Evolutionary conservation across 345 rosid species (phyloP), one percentile per base, ranked within the genome.

Genomic region (Lepidium africanum): DNA sequence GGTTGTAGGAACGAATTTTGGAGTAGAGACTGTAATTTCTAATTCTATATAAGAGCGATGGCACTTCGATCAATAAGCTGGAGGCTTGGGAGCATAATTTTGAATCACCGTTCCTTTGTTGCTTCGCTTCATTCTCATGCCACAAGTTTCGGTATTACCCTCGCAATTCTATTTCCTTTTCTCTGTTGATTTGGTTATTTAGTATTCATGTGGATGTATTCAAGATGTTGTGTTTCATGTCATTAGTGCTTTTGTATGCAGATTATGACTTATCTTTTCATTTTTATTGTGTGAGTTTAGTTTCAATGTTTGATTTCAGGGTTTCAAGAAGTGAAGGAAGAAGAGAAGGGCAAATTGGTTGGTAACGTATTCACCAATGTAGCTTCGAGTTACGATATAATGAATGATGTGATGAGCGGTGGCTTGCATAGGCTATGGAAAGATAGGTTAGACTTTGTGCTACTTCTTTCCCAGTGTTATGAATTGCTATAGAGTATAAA

Each of bases 391-490:
- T 94, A 94, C 75, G 99, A 94, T 83, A 81, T 89, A 50, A 94
- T 94, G 99, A 94, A 94, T 76, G 97, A 94, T 84, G 67, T 94
- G 32, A 94, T 94, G 99, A 94, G 95, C 46, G 97, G 74, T 11
- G 97, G 99, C 33, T 73, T 91, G 72, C 99, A 94, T 77, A 78
- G 97, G 72, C 76, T 91, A 13, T 94, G 97, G 99, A 94, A 94
- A 75, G 99, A 94, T 72, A 91, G 96, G 97, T 93, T 67, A 62
- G 77, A 45, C 4, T 50, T 3, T 1, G 15, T 25, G 12, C 30
- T 50, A 10, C 21, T 17, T 33, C 27, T 2, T 25, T 69, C 6
- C 15, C 19, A 45, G 23, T 61, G 3, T 37, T 64, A 14, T 63
- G 15, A 54, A 36, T 70, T 47, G 51, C 19, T 46, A 21, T 47